A percentile compares a stretch with the other conserved stretches of the same genome.
Conservation (phyloP, 1,284 basidiomycete genomes). For the Austroboletus olivaceoglutinosus region DNA sequence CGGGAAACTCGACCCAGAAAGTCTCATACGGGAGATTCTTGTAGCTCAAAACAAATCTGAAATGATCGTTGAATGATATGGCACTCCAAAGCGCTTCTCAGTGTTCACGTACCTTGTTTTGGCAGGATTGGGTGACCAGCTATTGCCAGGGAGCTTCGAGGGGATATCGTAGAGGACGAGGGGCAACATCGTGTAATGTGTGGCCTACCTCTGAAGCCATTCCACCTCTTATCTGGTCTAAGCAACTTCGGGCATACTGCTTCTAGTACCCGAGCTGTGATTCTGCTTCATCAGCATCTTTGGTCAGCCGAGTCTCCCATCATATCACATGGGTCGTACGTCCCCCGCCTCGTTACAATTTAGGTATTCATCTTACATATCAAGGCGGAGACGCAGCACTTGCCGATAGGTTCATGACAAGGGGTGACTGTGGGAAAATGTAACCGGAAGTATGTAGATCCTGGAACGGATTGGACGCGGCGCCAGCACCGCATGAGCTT, state of each 20-base stretch:
- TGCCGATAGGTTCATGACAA: no score
- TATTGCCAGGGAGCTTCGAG: conserved; percentile 17
- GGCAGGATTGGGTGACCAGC: conserved; percentile 23
- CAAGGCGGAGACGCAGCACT: no score
- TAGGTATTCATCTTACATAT: no score
- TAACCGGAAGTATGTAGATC: no score
- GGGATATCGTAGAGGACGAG: conserved; percentile 5
- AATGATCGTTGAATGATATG: not conserved
- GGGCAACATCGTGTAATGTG: conserved; percentile 28
- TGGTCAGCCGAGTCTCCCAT: not conserved
- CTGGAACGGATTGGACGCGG: no score
- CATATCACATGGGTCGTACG: no score
- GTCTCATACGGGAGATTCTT: conserved; percentile 32
- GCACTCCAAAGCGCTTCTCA: not conserved
- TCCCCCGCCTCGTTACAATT: no score
- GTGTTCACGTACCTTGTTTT: conserved; percentile 21
- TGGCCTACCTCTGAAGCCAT: conserved; percentile 5
- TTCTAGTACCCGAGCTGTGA: not conserved
- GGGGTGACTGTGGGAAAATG: no score
- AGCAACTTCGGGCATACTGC: not conserved
- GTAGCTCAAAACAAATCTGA: conserved; percentile 28
- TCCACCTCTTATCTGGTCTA: not conserved
- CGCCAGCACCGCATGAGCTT: no score
- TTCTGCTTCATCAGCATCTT: conserved; percentile 5
- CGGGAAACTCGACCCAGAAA: conserved; percentile 31